Base-by-base conservation (phyloP, 192 early-diverging fungal genomes). In the Linnemannia hyalina region DNA sequence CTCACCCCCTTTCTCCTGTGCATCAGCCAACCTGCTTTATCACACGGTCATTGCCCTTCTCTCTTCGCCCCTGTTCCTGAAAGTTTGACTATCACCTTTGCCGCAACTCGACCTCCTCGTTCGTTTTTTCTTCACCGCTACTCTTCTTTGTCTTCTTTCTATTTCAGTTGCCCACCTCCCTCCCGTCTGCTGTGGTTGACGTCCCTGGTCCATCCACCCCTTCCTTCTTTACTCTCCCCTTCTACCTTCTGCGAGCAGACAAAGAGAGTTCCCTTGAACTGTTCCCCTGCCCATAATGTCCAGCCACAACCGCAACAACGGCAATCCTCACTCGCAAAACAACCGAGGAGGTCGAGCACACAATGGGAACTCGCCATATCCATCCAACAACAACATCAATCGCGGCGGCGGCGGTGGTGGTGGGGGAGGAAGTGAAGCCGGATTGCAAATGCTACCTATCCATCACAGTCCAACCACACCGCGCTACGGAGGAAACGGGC, bases 391-490 rank as follows among this genome's bases (percentile, higher is more conserved):
- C 80, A 63, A 68, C 74, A 75, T 44, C 40, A 52, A 13, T 4
- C 75, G 60, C 73, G 49, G 26, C 49, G 22, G 49, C 40, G 76
- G n/a, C n/a, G n/a, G n/a, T n/a, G 70, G 75, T 1, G 65, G 70
- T 20, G 70, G 70, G 8, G 63, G 40, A 6, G 76, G 65, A 5
- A 84, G 76, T 36, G 73, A 79, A 65, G 77, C 73, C 7, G 40
- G 77, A 2, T 13, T 84, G 1, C 82, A 70, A 22, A 78, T 84
- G 77, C 35, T 78, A 6, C 82, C 82, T 32, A 75, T 84, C 60
- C 40, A 60, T 2, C 75, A 74, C 35, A 84, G 73, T 54, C 73
- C 82, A 29, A 74, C 46, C 7, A 57, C 60, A 4, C 76, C 75
- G 13, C 82, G 76, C 35, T 41, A 70, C 26, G 80, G 68, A 16